phyloP scores from a whole-genome alignment of 768 basidiomycete genomes.

The Boletus reticulatus region DNA sequence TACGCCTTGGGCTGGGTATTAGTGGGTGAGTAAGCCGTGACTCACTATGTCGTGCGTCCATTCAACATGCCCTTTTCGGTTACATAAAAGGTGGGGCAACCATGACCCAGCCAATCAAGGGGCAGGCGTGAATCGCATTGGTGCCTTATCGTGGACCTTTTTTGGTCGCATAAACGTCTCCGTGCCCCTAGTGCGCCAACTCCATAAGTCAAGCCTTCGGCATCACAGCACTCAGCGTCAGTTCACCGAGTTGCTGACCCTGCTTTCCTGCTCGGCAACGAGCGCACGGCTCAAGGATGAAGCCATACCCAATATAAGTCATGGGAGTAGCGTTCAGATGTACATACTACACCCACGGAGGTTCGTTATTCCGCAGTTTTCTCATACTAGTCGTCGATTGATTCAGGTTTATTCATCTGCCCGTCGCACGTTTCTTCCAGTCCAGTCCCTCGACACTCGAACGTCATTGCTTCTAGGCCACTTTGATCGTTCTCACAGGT shows the following conservation, averaged over 20 bases:
- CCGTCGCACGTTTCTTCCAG: neutral
- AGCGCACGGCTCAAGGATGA: constrained; percentile 14
- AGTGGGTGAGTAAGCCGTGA: neutral
- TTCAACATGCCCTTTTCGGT: neutral
- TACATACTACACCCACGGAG: neutral
- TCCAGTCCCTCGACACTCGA: neutral
- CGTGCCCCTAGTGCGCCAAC: neutral
- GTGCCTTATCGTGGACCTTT: neutral
- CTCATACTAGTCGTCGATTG: neutral
- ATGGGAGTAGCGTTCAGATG: neutral
- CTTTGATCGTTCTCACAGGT: too few relatives aligned
- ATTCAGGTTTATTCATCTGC: neutral
- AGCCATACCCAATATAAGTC: constrained; percentile 9
- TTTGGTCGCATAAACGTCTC: neutral
- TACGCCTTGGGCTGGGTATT: too few relatives aligned
- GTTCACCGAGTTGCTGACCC: neutral
- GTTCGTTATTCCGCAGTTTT: neutral
- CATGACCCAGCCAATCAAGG: constrained; percentile 5
- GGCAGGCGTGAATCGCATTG: neutral
- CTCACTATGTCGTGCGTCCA: neutral
- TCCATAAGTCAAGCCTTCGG: neutral
- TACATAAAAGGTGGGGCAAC: neutral
- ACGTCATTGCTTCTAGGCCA: neutral
- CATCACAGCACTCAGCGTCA: neutral
- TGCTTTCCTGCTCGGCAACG: neutral